phyloP scores from a whole-genome alignment of 78 protist species.

The Anaeramoeba flamelloides region DNA sequence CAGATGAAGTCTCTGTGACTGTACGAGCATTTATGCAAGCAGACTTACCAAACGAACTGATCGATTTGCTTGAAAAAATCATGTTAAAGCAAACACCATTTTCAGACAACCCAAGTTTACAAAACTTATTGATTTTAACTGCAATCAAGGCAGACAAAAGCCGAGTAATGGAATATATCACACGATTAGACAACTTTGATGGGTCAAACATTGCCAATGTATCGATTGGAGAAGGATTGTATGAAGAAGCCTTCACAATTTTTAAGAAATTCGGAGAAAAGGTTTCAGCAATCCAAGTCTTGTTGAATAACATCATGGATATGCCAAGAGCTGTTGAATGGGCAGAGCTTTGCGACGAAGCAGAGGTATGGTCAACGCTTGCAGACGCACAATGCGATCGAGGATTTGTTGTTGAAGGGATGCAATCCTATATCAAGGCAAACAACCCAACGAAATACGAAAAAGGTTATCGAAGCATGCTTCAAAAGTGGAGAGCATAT shows the following conservation, averaged over 20 bases:
- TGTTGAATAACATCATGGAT: conserved; percentile 39
- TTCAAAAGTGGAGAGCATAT: conserved; percentile 31
- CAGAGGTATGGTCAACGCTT: conserved; percentile 74
- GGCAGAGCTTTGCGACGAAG: conserved; percentile 68
- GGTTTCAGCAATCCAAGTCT: conserved; percentile 53
- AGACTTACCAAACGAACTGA: conserved; percentile 87
- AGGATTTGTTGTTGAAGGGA: conserved; percentile 44
- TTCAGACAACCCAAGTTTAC: conserved; percentile 71
- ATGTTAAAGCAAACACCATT: conserved; percentile 83
- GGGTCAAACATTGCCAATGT: conserved; percentile 82
- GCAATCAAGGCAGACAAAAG: conserved; percentile 98
- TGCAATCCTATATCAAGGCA: conserved; percentile 63
- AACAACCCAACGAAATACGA: conserved; percentile 41
- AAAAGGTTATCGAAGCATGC: conserved; percentile 39
- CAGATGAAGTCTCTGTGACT: conserved; percentile 79
- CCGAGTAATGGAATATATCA: conserved; percentile 87
- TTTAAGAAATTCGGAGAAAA: conserved; percentile 70
- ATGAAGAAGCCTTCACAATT: conserved; percentile 97
- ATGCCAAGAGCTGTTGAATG: conserved; percentile 83
- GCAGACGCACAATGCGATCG: conserved; percentile 78
- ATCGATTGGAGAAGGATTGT: conserved; percentile 61
- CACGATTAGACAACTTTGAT: conserved; percentile 86
- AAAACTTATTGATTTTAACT: conserved; percentile 92
- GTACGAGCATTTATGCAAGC: conserved; percentile 97
- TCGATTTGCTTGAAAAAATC: conserved; percentile 95